A percentile compares a stretch with the other conserved stretches of the same genome.
Conservation (phyloP, 306 rosid genomes). For the Prunus kanzakura region DNA sequence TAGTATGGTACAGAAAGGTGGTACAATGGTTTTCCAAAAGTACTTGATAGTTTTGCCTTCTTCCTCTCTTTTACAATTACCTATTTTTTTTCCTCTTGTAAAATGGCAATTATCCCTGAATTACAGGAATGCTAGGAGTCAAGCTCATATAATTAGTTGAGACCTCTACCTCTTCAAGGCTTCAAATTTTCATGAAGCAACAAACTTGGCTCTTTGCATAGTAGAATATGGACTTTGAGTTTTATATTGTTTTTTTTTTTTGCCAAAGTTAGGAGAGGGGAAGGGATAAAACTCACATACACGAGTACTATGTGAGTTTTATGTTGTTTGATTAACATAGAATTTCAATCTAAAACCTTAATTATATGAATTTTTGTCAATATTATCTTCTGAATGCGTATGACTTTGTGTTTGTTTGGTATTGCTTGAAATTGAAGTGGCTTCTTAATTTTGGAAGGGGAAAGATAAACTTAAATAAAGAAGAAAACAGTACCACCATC, state of each 20-base stretch:
- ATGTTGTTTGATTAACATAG: no score
- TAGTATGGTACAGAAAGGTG: not conserved
- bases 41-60: not conserved
- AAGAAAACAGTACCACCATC: not conserved
- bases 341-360: no score
- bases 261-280: fast-evolving
- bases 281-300: no score
- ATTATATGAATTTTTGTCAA: no score
- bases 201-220: not conserved
- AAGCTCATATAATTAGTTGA: not conserved
- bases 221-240: not conserved
- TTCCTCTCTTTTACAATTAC: not conserved
- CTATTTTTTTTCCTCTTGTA: not conserved
- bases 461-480: not conserved
- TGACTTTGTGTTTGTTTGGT: not conserved
- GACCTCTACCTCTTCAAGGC: not conserved
- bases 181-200: slow-evolving; percentile 1
- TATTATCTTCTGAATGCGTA: no score
- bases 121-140: not conserved
- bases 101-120: not conserved
- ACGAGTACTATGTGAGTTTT: no score
- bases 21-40: not conserved
- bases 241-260: no score
- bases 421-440: not conserved
- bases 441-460: not conserved